Base-by-base conservation (phyloP, 1,284 basidiomycete genomes). In the Chalciporus sp. region DNA sequence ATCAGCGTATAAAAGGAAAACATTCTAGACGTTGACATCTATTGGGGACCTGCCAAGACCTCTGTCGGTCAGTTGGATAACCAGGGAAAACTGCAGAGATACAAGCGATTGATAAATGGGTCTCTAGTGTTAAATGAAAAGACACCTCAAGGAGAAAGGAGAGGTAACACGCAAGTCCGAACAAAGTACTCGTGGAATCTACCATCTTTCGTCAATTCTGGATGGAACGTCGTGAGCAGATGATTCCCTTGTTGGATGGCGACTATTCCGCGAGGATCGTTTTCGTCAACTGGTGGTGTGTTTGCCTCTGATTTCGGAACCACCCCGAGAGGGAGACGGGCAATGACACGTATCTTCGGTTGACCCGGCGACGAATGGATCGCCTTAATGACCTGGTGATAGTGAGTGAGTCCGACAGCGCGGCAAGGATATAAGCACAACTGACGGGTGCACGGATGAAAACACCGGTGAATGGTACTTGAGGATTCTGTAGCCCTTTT, bases 381-480 rank as follows among this genome's bases (percentile, higher is more conserved):
- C 10, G 73, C 68, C 10, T 86, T 72, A 3, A 92, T 74, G 42
- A 91, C 87, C 89, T 92, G 42, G 12, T 46, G 41, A 42, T 44
- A n/a, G 26, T 52, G 42, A 17, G 14, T 29, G 10, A 19, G n/a
- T 12, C 17, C 8, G n/a, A 16, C 7, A 2, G 23, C 41, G 16
- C 27, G 20, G 17, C 17, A n/a, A 4, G 2, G 6, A 16, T n/a
- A 27, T 2, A 26, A 42, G 43, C 60, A 60, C 26, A 60, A 72
- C 83, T 55, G 62, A 92, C 88, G 1, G 96, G 96, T 35, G 96
- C 96, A 40, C 96, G 92, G 63, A 99, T 99, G 74, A 99, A 99
- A 42, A 98, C 83, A 0, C 92, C 93, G 33, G 82, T 86, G 71
- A 95, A 97, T 0, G 91, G 84, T 37, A 72, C 68, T 1, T 81